Base-by-base conservation (phyloP, 2,329 filamentous ascomycete species). In the Colletotrichum sp. region DNA sequence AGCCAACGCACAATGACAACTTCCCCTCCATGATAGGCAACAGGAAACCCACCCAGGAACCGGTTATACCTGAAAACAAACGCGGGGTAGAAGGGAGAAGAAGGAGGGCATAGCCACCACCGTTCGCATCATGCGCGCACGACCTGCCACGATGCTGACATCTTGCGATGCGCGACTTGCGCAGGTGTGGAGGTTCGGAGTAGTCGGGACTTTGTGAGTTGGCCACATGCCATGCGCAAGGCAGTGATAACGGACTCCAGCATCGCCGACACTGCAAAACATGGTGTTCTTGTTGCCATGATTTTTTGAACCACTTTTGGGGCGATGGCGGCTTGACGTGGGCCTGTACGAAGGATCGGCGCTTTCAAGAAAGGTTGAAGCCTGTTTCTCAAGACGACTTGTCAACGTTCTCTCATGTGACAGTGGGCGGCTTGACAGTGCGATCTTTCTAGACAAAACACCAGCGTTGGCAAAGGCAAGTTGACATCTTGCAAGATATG, bases 71-170 rank as follows among this genome's bases (percentile, higher is more conserved):
- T 68, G 22, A 34, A 25, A 19, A 63, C 22, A 28, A 73, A 48
- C 63, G 73, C 73, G 73, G 69, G 73, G 73, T 73, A 68, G 70
- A 68, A 68, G 55, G 25, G 7, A 36, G 60, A 39, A 28, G 63
- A 73, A 72, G 55, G 44, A 64, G 69, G 73, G 73, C 73, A 75
- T 75, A 57, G 69, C 69, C 57, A 64, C 69, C 55, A 55, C 32
- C 32, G 16, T 63, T 64, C 39, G 19, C 69, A 73, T 59, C 57
- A 59, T 64, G 30, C 63, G 44, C 57, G 11, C 55, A 67, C 28
- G 39, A 63, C 64, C 27, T 73, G 16, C 9, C 28, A 30, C 64
- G 73, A 63, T 65, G 73, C 63, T 63, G 55, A 63, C 68, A 27
- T 19, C 36, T 9, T 44, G 27, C 59, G 8, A 44, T 74, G 30